Percentiles rank a stretch among this genome's conserved stretches.
Evolutionary conservation across 306 rosid genomes (phyloP).

Genomic region (Medicago lupulina): DNA sequence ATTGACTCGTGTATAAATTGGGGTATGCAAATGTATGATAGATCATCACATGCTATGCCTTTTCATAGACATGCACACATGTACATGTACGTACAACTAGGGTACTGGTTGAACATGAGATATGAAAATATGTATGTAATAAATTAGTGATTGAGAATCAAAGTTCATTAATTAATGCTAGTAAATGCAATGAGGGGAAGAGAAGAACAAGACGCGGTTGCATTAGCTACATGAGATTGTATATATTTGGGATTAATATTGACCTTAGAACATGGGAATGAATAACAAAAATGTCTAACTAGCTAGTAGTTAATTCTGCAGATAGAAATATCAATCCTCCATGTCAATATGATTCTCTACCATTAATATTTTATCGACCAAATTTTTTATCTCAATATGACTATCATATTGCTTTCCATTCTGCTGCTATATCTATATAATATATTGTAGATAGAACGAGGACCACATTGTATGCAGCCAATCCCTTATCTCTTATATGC

Average conservation of each 20-base stretch:
- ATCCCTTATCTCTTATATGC: slow-evolving; percentile 4
- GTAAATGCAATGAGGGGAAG: background rate
- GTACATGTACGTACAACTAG: slow-evolving; percentile 6
- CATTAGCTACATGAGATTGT: background rate
- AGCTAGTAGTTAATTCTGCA: slow-evolving; percentile 6
- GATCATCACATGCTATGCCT: slow-evolving; percentile 40
- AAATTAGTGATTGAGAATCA: background rate
- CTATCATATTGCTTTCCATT: slow-evolving; percentile 22
- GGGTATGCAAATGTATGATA: slow-evolving; percentile 12
- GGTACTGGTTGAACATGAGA: background rate
- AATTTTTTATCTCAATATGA: slow-evolving; percentile 50
- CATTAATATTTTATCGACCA: slow-evolving; percentile 39
- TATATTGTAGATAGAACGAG: slow-evolving; percentile 16
- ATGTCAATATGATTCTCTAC: background rate
- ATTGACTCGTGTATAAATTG: slow-evolving; percentile 21
- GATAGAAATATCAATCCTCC: background rate
- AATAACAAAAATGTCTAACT: background rate
- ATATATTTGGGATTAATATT: background rate
- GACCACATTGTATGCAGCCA: slow-evolving; percentile 46
- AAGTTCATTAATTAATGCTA: background rate
- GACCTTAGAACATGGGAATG: slow-evolving; percentile 55
- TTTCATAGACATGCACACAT: slow-evolving; percentile 31
- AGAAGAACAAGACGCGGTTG: slow-evolving; percentile 36
- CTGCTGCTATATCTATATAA: slow-evolving; percentile 1
- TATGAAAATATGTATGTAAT: background rate